Conservation (phyloP, 345 rosid species). For the Bruguiera gymnorhiza region DNA sequence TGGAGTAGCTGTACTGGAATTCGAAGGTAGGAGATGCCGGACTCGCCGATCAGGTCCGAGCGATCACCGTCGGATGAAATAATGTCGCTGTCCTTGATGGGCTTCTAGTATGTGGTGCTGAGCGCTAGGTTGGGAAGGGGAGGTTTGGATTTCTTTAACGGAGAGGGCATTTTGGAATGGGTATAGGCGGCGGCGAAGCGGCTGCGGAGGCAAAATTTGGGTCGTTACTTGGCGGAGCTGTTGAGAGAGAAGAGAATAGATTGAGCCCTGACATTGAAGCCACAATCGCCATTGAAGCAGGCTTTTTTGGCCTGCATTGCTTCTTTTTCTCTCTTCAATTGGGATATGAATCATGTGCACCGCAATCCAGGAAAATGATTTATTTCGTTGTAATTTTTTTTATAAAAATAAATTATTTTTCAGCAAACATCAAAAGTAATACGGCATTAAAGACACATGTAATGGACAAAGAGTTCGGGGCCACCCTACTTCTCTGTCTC, state of each 20-base stretch:
- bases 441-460: too few relatives aligned
- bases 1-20: constrained; percentile 82
- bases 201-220: constrained; percentile 21
- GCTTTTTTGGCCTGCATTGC: background rate
- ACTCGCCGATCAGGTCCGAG: constrained; percentile 60
- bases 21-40: constrained; percentile 91
- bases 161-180: constrained; percentile 20
- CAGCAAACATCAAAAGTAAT: too few relatives aligned
- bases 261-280: constrained; percentile 54
- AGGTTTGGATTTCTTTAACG: constrained; percentile 26
- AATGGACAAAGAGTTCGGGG: too few relatives aligned
- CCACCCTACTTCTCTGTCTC: background rate
- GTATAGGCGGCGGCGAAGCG: constrained; percentile 37
- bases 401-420: too few relatives aligned
- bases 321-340: too few relatives aligned
- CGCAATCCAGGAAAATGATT: too few relatives aligned
- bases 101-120: constrained; percentile 64
- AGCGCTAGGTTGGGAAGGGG: constrained; percentile 55
- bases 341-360: too few relatives aligned
- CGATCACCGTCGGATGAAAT: constrained; percentile 69
- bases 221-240: constrained; percentile 42
- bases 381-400: too few relatives aligned
- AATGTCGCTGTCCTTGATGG: constrained; percentile 59
- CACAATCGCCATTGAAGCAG: constrained; percentile 43
- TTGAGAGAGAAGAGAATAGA: constrained; percentile 75